Conservation (phyloP, 2,329 filamentous ascomycete genomes). For the Tolypocladium guangdongense region DNA sequence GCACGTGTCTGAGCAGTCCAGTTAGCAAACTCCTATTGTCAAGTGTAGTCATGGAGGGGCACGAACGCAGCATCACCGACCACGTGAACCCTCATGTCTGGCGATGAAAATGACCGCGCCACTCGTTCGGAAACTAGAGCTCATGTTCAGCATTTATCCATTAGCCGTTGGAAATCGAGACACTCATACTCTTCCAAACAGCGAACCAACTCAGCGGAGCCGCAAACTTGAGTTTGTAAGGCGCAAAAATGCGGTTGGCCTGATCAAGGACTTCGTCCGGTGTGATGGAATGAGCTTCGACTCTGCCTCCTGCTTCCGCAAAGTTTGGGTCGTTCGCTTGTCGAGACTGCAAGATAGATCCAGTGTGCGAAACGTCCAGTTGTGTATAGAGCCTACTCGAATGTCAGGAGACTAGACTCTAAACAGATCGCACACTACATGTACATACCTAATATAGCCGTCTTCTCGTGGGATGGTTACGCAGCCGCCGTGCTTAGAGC, state of each 20-base stretch:
- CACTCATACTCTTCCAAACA: constrained; percentile 18
- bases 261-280: constrained; percentile 23
- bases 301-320: constrained; percentile 14
- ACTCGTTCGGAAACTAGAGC: constrained; percentile 19
- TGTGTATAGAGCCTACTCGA: constrained; percentile 19
- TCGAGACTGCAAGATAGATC: constrained; percentile 10
- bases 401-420: background rate
- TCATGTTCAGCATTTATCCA: too few species aligned
- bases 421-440: background rate
- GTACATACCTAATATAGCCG: constrained; percentile 15
- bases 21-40: background rate
- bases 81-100: constrained; percentile 18
- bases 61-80: constrained; percentile 20
- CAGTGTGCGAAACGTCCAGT: constrained; percentile 13
- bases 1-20: constrained; percentile 14
- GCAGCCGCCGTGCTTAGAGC: constrained; percentile 16
- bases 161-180: background rate
- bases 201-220: constrained; percentile 21
- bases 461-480: constrained; percentile 23
- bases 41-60: background rate
- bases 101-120: constrained; percentile 17
- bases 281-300: constrained; percentile 20
- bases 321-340: constrained; percentile 13
- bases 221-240: constrained; percentile 19
- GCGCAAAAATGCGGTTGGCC: constrained; percentile 20